Evolutionary conservation across 2,329 filamentous ascomycete genomes (phyloP).

Genomic region (Drechslerella coelobrocha): DNA sequence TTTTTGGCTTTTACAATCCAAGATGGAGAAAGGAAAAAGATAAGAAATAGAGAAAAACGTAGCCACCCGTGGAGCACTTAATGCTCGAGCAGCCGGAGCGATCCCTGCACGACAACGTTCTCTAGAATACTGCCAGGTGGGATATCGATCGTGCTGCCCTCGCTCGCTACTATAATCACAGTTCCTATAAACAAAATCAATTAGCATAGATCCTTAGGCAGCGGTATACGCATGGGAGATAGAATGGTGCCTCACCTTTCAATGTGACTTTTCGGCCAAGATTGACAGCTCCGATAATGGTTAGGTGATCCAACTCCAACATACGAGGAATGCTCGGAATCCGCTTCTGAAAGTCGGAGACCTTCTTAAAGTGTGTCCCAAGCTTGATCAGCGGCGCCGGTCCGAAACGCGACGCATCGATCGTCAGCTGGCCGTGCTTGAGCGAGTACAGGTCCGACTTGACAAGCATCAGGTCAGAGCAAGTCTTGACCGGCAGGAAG

Average conservation of each 20-base stretch:
- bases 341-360: constrained; percentile 91
- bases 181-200: constrained; percentile 62
- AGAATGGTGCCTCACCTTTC: constrained; percentile 68
- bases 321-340: constrained; percentile 89
- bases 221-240: not conserved
- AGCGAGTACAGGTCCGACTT: constrained; percentile 99
- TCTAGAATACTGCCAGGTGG: constrained; percentile 95
- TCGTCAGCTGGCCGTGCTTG: constrained; percentile 96
- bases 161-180: constrained; percentile 97
- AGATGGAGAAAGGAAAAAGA: constrained; percentile 9
- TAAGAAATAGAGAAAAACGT: constrained; percentile 6
- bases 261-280: constrained; percentile 92
- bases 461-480: constrained; percentile 98
- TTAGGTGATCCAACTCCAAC: constrained; percentile 90
- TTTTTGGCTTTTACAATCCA: too few species aligned
- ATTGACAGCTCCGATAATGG: constrained; percentile 97
- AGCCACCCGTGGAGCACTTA: too few species aligned
- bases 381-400: constrained; percentile 98
- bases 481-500: constrained; percentile 99
- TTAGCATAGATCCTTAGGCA: constrained; percentile 2
- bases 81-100: constrained; percentile 68
- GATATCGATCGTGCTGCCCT: constrained; percentile 97
- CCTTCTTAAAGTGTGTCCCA: constrained; percentile 99
- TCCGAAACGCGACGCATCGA: constrained; percentile 95
- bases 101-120: constrained; percentile 98